These are phyloP conservation scores for Microstegium vimineum DNA, from an alignment of 176 grass and related monocot genomes.

Conservation along the genomic window DNA sequence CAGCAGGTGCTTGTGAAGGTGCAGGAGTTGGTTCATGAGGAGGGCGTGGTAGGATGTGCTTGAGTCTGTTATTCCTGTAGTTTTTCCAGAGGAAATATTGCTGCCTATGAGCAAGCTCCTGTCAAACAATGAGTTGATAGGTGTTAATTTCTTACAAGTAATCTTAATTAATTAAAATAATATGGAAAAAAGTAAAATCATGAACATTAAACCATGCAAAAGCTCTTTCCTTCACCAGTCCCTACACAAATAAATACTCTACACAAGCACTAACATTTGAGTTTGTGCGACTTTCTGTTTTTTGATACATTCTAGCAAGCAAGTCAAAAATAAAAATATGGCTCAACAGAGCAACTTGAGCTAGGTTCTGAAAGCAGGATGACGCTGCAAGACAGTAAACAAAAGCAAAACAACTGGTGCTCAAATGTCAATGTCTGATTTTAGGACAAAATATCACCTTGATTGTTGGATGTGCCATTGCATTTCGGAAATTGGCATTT, in stretches of 20 bases:
- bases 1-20: slow-evolving; percentile 27
- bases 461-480: slow-evolving; percentile 95
- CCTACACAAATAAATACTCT: slow-evolving; percentile 1
- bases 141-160: slow-evolving; percentile 5
- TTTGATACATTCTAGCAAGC: neutral
- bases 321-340: slow-evolving; percentile 1
- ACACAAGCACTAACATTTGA: neutral
- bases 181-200: neutral
- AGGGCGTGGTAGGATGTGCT: slow-evolving; percentile 89
- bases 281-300: neutral
- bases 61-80: slow-evolving; percentile 94
- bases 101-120: slow-evolving; percentile 96
- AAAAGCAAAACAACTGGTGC: neutral
- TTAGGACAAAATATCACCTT: slow-evolving; percentile 51
- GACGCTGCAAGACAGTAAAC: neutral
- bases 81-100: slow-evolving; percentile 99
- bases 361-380: neutral
- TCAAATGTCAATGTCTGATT: neutral
- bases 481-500: slow-evolving; percentile 88
- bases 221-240: neutral
- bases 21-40: slow-evolving; percentile 64
- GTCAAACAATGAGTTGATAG: slow-evolving; percentile 33
- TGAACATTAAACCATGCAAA: neutral
- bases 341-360: neutral
- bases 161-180: neutral